These are phyloP conservation scores for Fusarium transvaalense DNA, from an alignment of 2,329 filamentous ascomycete species.

Conservation along the genomic window DNA sequence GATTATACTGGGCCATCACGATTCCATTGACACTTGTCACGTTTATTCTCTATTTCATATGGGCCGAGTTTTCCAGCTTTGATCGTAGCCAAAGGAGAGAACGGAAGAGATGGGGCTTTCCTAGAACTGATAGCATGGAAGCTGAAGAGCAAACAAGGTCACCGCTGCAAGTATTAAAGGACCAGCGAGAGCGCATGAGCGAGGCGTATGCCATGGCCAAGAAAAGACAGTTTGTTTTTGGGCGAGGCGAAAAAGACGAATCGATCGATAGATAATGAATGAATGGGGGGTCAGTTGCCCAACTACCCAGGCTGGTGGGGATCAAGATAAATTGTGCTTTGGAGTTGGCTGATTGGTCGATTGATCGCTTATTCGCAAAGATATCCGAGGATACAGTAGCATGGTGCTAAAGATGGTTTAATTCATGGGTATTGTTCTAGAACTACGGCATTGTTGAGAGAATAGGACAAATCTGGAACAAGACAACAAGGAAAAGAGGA, in stretches of 20 bases:
- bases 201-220: slow-evolving; percentile 28
- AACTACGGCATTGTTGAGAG: slow-evolving; percentile 23
- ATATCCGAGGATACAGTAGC: background rate
- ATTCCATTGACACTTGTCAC: slow-evolving; percentile 55
- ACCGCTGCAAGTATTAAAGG: slow-evolving; percentile 30
- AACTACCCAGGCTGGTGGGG: background rate
- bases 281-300: background rate
- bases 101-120: slow-evolving; percentile 32
- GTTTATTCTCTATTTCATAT: slow-evolving; percentile 53
- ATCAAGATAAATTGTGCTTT: background rate
- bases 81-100: slow-evolving; percentile 34
- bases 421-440: slow-evolving; percentile 14
- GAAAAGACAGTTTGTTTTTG: slow-evolving; percentile 25
- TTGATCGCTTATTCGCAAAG: background rate
- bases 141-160: slow-evolving; percentile 21
- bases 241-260: slow-evolving; percentile 19
- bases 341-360: slow-evolving; percentile 6
- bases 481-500: slow-evolving; percentile 1
- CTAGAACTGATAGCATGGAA: slow-evolving; percentile 34
- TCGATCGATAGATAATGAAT: background rate
- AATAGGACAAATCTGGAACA: background rate
- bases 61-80: slow-evolving; percentile 51
- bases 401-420: background rate
- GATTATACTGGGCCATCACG: slow-evolving; percentile 57
- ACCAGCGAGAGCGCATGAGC: slow-evolving; percentile 25